A percentile compares a stretch with the other conserved stretches of the same genome.
phyloP scores from a whole-genome alignment of 495 filamentous ascomycete species.

The Cercophora newfieldiana region DNA sequence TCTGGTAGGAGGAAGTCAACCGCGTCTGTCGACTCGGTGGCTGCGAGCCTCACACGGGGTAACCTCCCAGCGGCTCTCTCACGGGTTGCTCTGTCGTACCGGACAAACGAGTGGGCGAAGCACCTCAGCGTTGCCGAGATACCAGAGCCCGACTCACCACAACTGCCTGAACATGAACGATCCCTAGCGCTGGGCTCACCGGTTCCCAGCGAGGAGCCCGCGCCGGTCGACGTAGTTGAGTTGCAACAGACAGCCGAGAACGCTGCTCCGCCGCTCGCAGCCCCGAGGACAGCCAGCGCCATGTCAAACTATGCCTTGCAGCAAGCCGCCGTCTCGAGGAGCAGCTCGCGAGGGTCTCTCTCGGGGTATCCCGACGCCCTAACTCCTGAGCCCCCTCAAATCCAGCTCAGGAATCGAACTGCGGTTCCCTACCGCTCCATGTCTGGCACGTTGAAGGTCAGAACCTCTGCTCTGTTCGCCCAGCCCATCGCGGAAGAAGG shows the following conservation, averaged over 20 bases:
- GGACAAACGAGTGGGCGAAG: constrained; percentile 97
- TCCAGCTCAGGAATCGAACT: constrained; percentile 15
- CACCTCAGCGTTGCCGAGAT: constrained; percentile 76
- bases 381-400: constrained; percentile 24
- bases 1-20: constrained; percentile 19
- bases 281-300: constrained; percentile 35
- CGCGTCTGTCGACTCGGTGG: constrained; percentile 41
- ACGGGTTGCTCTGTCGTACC: constrained; percentile 73
- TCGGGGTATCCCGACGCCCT: constrained; percentile 22
- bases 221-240: constrained; percentile 63
- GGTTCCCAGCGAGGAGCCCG: constrained; percentile 51
- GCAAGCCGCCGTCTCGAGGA: constrained; percentile 19
- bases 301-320: constrained; percentile 30
- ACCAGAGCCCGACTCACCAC: constrained; percentile 67
- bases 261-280: constrained; percentile 40
- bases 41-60: constrained; percentile 47
- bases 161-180: constrained; percentile 38
- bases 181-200: constrained; percentile 16
- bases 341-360: constrained; percentile 26
- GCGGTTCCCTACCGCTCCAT: constrained; percentile 21
- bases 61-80: constrained; percentile 61
- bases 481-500: constrained; percentile 45
- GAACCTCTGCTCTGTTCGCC: constrained; percentile 24
- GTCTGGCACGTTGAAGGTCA: constrained; percentile 22
- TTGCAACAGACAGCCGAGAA: constrained; percentile 69